Evolutionary conservation across 2,329 filamentous ascomycete species (phyloP), one percentile per base, ranked within the genome.

Genomic region (Trichoderma pleuroti): DNA sequence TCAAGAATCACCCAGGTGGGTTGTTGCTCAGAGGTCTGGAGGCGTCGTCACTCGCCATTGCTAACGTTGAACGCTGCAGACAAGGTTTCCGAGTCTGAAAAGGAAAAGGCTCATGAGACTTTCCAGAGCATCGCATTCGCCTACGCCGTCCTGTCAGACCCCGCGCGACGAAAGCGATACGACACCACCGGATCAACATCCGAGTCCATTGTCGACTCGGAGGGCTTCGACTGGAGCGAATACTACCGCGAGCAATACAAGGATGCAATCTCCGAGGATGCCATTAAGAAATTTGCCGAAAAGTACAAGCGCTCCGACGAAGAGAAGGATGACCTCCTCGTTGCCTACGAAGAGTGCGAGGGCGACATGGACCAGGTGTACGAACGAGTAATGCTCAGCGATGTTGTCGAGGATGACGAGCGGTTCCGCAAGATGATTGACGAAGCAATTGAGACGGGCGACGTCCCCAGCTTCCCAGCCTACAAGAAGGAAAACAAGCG

Each of bases 71-170:
- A 49, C 57, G n/a, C 56, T 6, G 30, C 71, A 92, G 94, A 97
- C 86, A 97, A 97, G 84, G 93, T 90, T 5, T 75, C 88, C 18
- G 84, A 87, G 1, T 86, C 89, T 26, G 83, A 91, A 66, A 93
- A 93, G 77, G 86, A 90, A 30, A 83, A 86, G 54, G 95, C 96
- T 2, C 91, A 97, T 76, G 85, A 86, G 72, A 91, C 88, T 68
- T 99, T 99, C 80, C 96, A 99, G 81, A 86, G 92, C 75, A 90
- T 99, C 75, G 95, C 95, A 28, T 95, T 98, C 77, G 95, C 96
- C 66, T 97, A 98, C 78, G 95, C 94, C 39, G 88, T 99, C 63
- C 92, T 99, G 42, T 97, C 93, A 36, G 93, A 98, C 75, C 86
- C 91, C 26, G 85, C 86, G 24, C 90, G 96, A 67, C 92, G 96